Evolutionary conservation across 257 asterid species (phyloP).

Genomic region (Lycium ferocissimum): DNA sequence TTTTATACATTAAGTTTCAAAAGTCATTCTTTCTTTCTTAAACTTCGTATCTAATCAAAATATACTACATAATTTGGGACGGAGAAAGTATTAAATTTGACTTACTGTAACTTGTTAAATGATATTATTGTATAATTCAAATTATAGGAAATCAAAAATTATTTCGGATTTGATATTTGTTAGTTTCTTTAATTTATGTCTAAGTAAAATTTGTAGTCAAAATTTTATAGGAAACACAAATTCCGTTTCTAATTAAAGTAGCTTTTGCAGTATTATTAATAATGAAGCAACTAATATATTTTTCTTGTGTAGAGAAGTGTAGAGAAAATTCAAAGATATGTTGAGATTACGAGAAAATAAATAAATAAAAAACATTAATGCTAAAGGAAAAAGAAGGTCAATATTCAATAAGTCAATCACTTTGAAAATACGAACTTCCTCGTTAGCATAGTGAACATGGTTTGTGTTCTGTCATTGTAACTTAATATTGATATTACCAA

Average conservation of each 20-base stretch:
- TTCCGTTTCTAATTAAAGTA: not conserved
- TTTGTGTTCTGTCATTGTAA: slow-evolving; percentile 3
- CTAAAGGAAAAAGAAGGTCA: slow-evolving; percentile 37
- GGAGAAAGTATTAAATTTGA: not conserved
- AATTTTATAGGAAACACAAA: too few species aligned
- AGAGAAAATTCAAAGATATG: not conserved
- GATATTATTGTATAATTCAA: not conserved
- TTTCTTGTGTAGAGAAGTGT: not conserved
- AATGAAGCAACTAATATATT: not conserved
- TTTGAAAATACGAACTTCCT: slow-evolving; percentile 21
- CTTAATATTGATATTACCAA: slow-evolving; percentile 27
- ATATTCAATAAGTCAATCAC: slow-evolving; percentile 50
- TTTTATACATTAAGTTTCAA: too few species aligned
- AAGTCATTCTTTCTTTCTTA: too few species aligned
- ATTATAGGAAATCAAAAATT: not conserved
- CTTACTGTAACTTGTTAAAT: not conserved
- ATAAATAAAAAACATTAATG: too few species aligned
- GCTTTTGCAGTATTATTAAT: not conserved
- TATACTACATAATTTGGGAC: not conserved
- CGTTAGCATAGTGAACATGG: not conserved
- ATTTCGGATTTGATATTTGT: not conserved
- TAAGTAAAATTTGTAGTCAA: too few species aligned
- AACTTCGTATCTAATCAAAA: not conserved
- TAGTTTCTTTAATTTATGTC: not conserved
- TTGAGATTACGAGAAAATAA: too few species aligned